phyloP scores from a whole-genome alignment of 2,329 filamentous ascomycete species.

The Nemania abortiva region DNA sequence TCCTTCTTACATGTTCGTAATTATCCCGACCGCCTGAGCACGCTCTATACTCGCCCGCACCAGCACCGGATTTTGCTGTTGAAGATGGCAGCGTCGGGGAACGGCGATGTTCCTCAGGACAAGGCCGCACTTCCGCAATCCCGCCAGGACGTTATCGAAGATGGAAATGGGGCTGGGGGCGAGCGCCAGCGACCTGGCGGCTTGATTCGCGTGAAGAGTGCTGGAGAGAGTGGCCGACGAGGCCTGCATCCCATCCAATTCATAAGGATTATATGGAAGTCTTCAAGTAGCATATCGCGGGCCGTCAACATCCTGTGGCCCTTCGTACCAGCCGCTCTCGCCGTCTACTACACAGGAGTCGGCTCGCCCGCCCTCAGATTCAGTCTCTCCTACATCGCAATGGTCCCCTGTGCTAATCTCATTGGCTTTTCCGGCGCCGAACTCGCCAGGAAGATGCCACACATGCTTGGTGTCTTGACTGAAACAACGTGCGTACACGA shows the following conservation, averaged over 20 bases:
- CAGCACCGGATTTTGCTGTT: not conserved
- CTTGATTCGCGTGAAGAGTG: slow-evolving; percentile 50
- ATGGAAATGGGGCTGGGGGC: slow-evolving; percentile 22
- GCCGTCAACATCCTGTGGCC: slow-evolving; percentile 80
- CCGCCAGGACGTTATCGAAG: slow-evolving; percentile 38
- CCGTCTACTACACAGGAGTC: slow-evolving; percentile 60
- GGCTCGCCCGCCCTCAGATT: slow-evolving; percentile 73
- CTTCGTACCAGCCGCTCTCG: slow-evolving; percentile 77
- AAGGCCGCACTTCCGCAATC: slow-evolving; percentile 47
- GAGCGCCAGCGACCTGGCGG: slow-evolving; percentile 27
- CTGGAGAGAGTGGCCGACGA: slow-evolving; percentile 75
- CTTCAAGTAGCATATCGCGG: slow-evolving; percentile 72
- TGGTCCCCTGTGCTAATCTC: slow-evolving; percentile 81
- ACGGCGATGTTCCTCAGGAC: slow-evolving; percentile 37
- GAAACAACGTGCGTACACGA: slow-evolving; percentile 66
- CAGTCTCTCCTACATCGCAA: slow-evolving; percentile 78
- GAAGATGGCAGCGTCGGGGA: slow-evolving; percentile 26
- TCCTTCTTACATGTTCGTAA: not conserved
- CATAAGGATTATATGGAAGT: slow-evolving; percentile 71
- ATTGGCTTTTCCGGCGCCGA: slow-evolving; percentile 81
- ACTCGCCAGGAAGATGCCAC: slow-evolving; percentile 79
- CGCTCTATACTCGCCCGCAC: not conserved
- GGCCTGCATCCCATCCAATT: slow-evolving; percentile 75
- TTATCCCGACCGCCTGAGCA: not conserved
- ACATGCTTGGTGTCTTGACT: slow-evolving; percentile 73